Evolutionary conservation across 2,329 filamentous ascomycete genomes (phyloP), one percentile per base, ranked within the genome.

Genomic region (Orbilia quercus): DNA sequence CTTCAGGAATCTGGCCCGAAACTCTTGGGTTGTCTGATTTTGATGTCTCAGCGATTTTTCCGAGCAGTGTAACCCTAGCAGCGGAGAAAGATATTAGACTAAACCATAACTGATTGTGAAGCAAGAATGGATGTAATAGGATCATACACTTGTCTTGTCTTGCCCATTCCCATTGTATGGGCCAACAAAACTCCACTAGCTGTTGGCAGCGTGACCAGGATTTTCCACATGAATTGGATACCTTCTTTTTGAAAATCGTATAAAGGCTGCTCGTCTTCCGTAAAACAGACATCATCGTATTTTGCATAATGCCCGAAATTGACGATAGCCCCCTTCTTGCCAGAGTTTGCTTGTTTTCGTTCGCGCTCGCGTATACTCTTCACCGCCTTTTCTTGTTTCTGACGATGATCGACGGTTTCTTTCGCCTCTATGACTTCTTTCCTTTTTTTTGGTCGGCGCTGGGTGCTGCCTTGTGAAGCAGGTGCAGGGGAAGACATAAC

Each of bases 161-260:
- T 97, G 14, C 92, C 92, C 1, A 96, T 82, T 1, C 93, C 93
- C 92, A 96, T 96, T 0, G 91, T 78, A 62, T 78, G 77, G 0
- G 77, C 77, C 38, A 78, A 58, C 12, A 78, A 63, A 7, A 74
- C 77, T 16, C 77, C 77, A 31, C 60, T 72, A 22, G 70, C 63
- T 40, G 70, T 63, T 5, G 67, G 57, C 1, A 57, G 50, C 28
- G 73, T 58, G 0, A 94, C 86, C 47, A 96, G 82, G 75, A 94
- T 90, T 76, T 92, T 88, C 92, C 93, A 97, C 83, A 97, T 86
- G 80, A 96, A 96, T 9, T 89, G 88, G 18, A 96, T 87, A 0
- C 93, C 93, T 0, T 87, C 84, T 50, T 96, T 83, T 78, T 97
- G 93, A 80, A 96, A 91, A 7, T 87, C 83, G 77, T 95, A 94